These are phyloP conservation scores for Tilletia caries DNA, from an alignment of 1,284 basidiomycete genomes.

Conservation along the genomic window DNA sequence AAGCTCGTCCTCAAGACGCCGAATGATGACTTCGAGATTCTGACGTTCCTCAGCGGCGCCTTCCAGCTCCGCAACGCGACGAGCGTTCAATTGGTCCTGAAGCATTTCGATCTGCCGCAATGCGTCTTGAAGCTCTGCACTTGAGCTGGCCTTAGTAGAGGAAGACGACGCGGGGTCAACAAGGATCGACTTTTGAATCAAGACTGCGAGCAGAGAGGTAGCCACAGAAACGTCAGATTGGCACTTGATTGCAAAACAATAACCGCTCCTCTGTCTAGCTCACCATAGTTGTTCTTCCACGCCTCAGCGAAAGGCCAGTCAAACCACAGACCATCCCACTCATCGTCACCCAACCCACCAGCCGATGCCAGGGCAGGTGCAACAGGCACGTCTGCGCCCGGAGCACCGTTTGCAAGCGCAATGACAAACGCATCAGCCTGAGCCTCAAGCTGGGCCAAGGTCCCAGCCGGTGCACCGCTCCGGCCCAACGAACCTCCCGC, in stretches of 20 bases:
- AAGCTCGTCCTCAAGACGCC: conserved; percentile 17
- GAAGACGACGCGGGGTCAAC: conserved; percentile 39
- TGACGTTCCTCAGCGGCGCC: conserved; percentile 43
- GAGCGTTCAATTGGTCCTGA: conserved; percentile 23
- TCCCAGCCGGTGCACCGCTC: background rate
- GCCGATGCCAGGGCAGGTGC: background rate
- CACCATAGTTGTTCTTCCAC: conserved; percentile 91
- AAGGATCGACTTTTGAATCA: conserved; percentile 41
- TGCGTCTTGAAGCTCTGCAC: conserved; percentile 47
- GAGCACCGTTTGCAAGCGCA: conserved; percentile 51
- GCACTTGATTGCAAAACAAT: background rate
- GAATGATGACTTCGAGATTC: conserved; percentile 58
- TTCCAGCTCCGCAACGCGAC: background rate
- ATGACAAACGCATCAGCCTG: conserved; percentile 7
- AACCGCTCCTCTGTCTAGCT: conserved; percentile 49
- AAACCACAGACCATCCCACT: conserved; percentile 89
- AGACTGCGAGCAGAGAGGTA: conserved; percentile 9
- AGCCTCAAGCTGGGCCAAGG: conserved; percentile 2
- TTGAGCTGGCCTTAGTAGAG: conserved; percentile 26
- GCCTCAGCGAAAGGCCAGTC: conserved; percentile 99
- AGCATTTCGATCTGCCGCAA: conserved; percentile 40
- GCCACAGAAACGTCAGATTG: too few relatives aligned
- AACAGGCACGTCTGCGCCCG: conserved; percentile 22
- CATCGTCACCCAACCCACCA: conserved; percentile 56
- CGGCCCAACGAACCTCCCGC: background rate